phyloP scores from a whole-genome alignment of 2,329 filamentous ascomycete species.

The Epichloe brachyelytri region DNA sequence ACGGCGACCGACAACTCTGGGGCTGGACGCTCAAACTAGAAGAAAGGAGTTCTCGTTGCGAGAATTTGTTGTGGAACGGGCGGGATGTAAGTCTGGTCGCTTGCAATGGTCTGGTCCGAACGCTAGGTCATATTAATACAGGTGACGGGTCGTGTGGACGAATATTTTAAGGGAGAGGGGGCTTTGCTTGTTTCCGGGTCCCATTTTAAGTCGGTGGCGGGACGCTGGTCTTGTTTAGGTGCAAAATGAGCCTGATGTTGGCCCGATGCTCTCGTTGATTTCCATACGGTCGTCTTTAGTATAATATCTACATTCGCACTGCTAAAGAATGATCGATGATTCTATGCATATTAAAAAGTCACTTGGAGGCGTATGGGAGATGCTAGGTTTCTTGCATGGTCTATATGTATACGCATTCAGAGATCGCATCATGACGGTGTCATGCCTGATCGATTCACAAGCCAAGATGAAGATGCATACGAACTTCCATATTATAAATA shows the following conservation, averaged over 20 bases:
- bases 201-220: not conserved
- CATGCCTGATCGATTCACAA: too few species aligned
- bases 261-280: not conserved
- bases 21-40: not conserved
- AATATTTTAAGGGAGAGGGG: not conserved
- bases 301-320: too few species aligned
- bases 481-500: not conserved
- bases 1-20: not conserved
- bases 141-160: not conserved
- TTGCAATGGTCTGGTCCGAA: not conserved
- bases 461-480: too few species aligned
- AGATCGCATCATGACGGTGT: too few species aligned
- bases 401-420: too few species aligned
- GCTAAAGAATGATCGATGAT: too few species aligned
- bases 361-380: too few species aligned
- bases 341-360: too few species aligned
- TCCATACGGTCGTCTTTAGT: too few species aligned
- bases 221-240: not conserved
- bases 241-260: not conserved
- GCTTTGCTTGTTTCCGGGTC: not conserved
- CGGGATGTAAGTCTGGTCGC: not conserved
- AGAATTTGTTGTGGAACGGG: constrained; percentile 9
- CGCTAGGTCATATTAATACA: not conserved
- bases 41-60: not conserved
- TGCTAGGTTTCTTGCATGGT: too few species aligned